A percentile compares a stretch with the other conserved stretches of the same genome.
Evolutionary conservation across 2,329 filamentous ascomycete genomes (phyloP).

Genomic region (Phaeosphaeria sp.): DNA sequence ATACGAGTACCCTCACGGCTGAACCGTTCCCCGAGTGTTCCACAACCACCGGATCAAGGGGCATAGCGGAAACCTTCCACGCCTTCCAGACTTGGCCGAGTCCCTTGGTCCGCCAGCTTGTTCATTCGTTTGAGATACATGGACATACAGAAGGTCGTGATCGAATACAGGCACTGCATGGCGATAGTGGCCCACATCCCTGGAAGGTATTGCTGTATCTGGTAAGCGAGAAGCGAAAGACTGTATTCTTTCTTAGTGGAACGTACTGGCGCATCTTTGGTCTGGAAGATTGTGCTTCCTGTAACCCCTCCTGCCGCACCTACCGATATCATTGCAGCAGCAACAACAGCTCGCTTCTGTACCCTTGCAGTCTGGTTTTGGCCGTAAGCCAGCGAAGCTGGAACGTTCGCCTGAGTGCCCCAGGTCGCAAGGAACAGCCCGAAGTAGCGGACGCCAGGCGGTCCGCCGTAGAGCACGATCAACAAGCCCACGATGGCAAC

Average conservation of each 20-base stretch:
- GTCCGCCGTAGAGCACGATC: slow-evolving; percentile 26
- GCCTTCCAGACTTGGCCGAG: slow-evolving; percentile 27
- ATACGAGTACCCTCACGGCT: neutral
- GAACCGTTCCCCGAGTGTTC: neutral
- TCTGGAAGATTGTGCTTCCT: slow-evolving; percentile 33
- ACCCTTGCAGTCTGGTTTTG: slow-evolving; percentile 41
- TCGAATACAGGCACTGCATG: slow-evolving; percentile 32
- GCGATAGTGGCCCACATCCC: slow-evolving; percentile 38
- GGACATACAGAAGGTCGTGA: slow-evolving; percentile 31
- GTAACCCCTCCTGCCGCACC: slow-evolving; percentile 35
- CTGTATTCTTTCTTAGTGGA: neutral
- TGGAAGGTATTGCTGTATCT: slow-evolving; percentile 28
- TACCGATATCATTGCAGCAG: slow-evolving; percentile 36
- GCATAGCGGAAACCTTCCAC: slow-evolving; percentile 36
- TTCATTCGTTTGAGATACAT: slow-evolving; percentile 31
- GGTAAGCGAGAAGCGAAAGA: neutral
- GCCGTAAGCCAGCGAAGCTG: slow-evolving; percentile 29
- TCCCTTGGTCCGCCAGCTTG: slow-evolving; percentile 31
- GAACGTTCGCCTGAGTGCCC: slow-evolving; percentile 21
- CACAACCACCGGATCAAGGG: slow-evolving; percentile 11
- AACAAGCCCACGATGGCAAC: slow-evolving; percentile 27
- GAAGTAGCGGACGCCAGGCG: slow-evolving; percentile 32
- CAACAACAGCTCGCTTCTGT: slow-evolving; percentile 39
- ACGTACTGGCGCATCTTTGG: slow-evolving; percentile 33
- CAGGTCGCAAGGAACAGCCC: slow-evolving; percentile 33